Evolutionary conservation across 352 stramenopile species (phyloP), one percentile per base, ranked within the genome.

Genomic region (Phytophthora chlamydospora): DNA sequence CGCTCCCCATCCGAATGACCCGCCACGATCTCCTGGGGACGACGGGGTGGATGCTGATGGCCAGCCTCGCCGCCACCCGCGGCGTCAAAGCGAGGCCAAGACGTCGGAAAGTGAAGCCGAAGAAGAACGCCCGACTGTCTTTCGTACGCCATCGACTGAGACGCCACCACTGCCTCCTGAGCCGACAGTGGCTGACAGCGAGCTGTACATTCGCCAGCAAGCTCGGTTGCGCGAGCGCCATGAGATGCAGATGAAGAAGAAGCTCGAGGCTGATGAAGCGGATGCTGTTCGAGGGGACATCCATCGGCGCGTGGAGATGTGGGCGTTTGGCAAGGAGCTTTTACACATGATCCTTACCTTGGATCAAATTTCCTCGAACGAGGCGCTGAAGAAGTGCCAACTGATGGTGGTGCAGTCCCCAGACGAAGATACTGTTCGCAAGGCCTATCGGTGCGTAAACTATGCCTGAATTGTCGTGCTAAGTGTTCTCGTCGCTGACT

Each of bases 271-370:
- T 17, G 82, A 92, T 17, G 82, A 94, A 75, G 83, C 87, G 4
- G 87, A 96, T 61, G 70, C 77, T 35, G 75, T 96, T 13, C 81
- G 85, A 1, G 81, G 84, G 8, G 71, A 91, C 52, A 93, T 94
- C 40, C 87, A 94, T 56, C 76, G 69, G 1, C 73, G 76, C 29
- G 73, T 96, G 14, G 82, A 92, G 58, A 85, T 89, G 81, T 96
- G 87, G 87, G 81, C 87, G 16, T 93, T 84, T 63, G 85, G 82
- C 4, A 96, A 96, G 47, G 78, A 91, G 46, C 66, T 96, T 7
- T 55, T 93, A 43, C 85, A 90, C 55, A 78, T 96, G 78, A 91
- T 96, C 27, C 61, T 92, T 11, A 93, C 87, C 33, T 76, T 96
- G n/a, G 78, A 94, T 42, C 79, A 96, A 50, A 88, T 96, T 40